Evolutionary conservation across 2,329 filamentous ascomycete genomes (phyloP), one percentile per base, ranked within the genome.

Genomic region (Macroventuria anomochaeta): DNA sequence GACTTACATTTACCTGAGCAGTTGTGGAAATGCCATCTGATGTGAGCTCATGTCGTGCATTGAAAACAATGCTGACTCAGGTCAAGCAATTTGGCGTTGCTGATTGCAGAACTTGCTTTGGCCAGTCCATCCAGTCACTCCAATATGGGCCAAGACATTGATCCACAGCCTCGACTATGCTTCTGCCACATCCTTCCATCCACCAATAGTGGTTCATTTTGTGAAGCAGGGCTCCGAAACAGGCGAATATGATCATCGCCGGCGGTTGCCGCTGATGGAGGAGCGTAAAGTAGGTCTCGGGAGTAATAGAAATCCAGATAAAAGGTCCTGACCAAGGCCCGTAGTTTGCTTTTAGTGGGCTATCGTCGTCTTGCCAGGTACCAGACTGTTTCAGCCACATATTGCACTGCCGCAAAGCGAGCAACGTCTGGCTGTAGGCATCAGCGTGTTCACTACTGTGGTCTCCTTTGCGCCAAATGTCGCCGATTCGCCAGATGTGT

Each of bases 181-280:
- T 62, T 26, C 55, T 57, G 1, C 63, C 63, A 12, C 63, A 67
- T 7, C 63, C 60, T 29, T 65, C 58, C 32, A 55, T 57, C 61
- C 63, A 67, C 64, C 63, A 67, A 31, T 52, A 55, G 13, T 39
- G 8, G 5, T 61, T 41, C 18, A 62, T 18, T 2, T 29, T 17
- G 13, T 61, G 55, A 10, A 62, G 20, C 21, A 59, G 11, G 8
- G 59, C 55, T 2, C 62, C 61, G 34, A 59, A 67, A n/a, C 48
- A 48, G 3, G 61, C 62, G 36, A 65, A 65, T 10, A 65, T 31
- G 12, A 65, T 29, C 28, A 65, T 47, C 33, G 64, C 57, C 7
- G 43, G n/a, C 4, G 56, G 57, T 42, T 67, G 58, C n/a, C 61
- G 43, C 23, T 65, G 62, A 1, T 53, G 33, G n/a, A 53, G 57